Evolutionary conservation across 129 eudicot genomes (phyloP).

Genomic region (Tagetes erecta): DNA sequence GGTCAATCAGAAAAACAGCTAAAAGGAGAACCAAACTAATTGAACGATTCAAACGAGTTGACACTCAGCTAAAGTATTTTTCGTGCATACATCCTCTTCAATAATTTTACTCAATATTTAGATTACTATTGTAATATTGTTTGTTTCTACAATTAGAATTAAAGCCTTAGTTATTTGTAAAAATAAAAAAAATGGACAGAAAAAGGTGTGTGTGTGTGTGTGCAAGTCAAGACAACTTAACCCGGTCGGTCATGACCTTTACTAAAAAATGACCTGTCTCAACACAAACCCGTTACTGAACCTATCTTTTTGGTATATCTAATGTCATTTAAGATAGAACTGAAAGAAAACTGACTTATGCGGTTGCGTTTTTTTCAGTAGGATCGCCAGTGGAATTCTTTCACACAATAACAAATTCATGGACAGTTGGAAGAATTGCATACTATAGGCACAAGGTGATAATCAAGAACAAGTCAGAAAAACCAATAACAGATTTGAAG

Average conservation of each 20-base stretch:
- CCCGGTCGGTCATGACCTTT: not conserved
- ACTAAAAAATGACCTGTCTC: not conserved
- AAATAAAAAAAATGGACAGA: not conserved
- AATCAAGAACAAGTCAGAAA: slow-evolving; percentile 74
- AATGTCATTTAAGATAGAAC: slow-evolving; percentile 3
- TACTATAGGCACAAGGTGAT: slow-evolving; percentile 78
- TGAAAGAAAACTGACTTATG: slow-evolving; percentile 12
- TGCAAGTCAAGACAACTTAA: slow-evolving; percentile 1
- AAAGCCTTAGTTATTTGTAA: not conserved
- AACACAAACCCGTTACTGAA: not conserved
- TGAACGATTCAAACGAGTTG: not conserved
- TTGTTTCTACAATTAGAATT: not conserved
- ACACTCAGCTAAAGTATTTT: not conserved
- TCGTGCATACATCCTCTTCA: not conserved
- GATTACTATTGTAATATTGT: not conserved
- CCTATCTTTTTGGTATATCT: not conserved
- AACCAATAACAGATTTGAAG: slow-evolving; percentile 59
- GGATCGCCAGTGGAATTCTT: slow-evolving; percentile 59
- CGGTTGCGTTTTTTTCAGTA: slow-evolving; percentile 18
- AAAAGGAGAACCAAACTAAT: not conserved
- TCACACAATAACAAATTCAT: slow-evolving; percentile 75
- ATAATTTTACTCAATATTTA: not conserved
- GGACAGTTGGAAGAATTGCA: slow-evolving; percentile 62
- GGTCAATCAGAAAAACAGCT: not conserved
- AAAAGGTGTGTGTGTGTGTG: not conserved